Evolutionary conservation across 345 rosid species (phyloP).

Genomic region (Fremontodendron californicum): DNA sequence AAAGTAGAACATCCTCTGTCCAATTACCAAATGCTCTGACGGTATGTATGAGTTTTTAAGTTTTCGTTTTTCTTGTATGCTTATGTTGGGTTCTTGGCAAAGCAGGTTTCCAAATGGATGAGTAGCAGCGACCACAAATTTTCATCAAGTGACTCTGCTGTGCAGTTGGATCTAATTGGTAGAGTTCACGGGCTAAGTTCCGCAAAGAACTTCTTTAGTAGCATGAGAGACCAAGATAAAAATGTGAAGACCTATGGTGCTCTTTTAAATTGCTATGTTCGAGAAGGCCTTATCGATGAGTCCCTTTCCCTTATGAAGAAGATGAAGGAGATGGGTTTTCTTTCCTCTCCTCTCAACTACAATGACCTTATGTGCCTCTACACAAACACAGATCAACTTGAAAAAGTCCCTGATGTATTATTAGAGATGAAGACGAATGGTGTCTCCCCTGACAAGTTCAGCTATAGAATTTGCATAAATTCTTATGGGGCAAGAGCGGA

Average conservation of each 20-base stretch:
- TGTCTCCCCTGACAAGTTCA: conserved; percentile 35
- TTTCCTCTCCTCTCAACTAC: conserved; percentile 24
- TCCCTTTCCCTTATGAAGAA: conserved; percentile 35
- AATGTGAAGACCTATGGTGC: conserved; percentile 37
- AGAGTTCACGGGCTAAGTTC: conserved; percentile 35
- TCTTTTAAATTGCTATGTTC: conserved; percentile 44
- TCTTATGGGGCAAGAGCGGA: conserved; percentile 35
- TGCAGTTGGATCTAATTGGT: conserved; percentile 45
- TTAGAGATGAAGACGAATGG: conserved; percentile 41
- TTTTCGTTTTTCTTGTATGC: not conserved
- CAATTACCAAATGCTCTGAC: not conserved
- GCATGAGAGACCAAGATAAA: conserved; percentile 31
- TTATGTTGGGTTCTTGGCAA: not conserved
- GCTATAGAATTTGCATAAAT: conserved; percentile 41
- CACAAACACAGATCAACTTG: conserved; percentile 22
- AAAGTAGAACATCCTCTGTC: not conserved
- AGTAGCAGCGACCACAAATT: conserved; percentile 15
- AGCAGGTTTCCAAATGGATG: conserved; percentile 48
- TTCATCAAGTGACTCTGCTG: conserved; percentile 30
- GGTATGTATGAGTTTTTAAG: not conserved
- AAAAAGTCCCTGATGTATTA: conserved; percentile 36
- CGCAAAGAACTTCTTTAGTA: conserved; percentile 37
- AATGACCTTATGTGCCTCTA: conserved; percentile 41
- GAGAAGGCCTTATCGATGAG: conserved; percentile 37
- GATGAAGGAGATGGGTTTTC: conserved; percentile 41